phyloP scores from a whole-genome alignment of 176 grass and related monocot genomes.

The Pontederia paniculata region DNA sequence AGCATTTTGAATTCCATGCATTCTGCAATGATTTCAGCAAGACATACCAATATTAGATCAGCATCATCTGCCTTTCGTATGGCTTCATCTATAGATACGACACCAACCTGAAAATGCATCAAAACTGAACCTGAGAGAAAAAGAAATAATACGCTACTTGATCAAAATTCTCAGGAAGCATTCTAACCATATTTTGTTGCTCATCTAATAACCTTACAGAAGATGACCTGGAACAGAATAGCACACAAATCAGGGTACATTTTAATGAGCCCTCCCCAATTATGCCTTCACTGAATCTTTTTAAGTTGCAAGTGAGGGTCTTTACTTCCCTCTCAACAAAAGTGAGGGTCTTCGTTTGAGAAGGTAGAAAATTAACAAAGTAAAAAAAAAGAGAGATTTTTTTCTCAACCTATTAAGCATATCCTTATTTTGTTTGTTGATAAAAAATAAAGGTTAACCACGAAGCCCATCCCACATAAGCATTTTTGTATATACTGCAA shows the following conservation, averaged over 20 bases:
- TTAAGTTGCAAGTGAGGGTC: background rate
- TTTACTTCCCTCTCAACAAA: too few relatives aligned
- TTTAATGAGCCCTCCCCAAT: background rate
- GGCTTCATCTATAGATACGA: slow-evolving; percentile 60
- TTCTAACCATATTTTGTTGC: slow-evolving; percentile 73
- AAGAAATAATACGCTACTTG: slow-evolving; percentile 7
- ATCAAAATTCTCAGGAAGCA: slow-evolving; percentile 4
- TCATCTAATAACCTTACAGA: slow-evolving; percentile 86
- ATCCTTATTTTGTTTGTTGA: too few relatives aligned
- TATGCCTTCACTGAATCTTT: background rate
- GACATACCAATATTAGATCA: slow-evolving; percentile 57
- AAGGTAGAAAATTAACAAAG: too few relatives aligned
- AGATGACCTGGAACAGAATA: slow-evolving; percentile 36
- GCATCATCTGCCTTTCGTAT: slow-evolving; percentile 47
- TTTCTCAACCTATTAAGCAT: too few relatives aligned
- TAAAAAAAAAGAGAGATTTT: too few relatives aligned
- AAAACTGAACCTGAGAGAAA: background rate
- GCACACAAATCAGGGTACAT: background rate
- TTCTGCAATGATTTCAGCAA: slow-evolving; percentile 3
- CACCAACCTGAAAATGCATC: slow-evolving; percentile 48
- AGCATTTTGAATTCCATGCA: background rate
- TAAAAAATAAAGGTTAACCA: too few relatives aligned
- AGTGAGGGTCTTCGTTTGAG: background rate
- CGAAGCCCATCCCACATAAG: too few relatives aligned
- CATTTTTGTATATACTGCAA: too few relatives aligned